Percentiles rank a stretch among this genome's conserved stretches.
These are phyloP conservation scores for Macrotyloma uniflorum DNA, from an alignment of 306 rosid species.

Conservation along the genomic window DNA sequence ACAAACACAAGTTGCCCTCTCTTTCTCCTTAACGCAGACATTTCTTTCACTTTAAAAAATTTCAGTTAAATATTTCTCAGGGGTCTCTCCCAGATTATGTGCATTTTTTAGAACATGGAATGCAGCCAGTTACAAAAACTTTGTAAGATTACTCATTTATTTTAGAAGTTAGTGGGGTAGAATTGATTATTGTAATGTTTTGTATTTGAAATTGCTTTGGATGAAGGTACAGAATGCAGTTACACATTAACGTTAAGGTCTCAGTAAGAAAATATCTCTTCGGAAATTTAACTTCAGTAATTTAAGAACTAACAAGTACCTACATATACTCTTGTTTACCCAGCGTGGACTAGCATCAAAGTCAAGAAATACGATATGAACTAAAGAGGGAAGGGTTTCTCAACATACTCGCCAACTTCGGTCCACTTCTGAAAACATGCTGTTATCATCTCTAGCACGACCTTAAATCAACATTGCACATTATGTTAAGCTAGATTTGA, in stretches of 20 bases:
- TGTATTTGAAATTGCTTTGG: neutral
- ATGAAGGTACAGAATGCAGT: neutral
- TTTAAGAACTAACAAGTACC: neutral
- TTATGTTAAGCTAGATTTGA: neutral
- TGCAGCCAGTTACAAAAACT: neutral
- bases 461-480: conserved; percentile 49
- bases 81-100: neutral
- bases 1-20: neutral
- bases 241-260: neutral
- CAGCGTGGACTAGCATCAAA: neutral
- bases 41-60: neutral
- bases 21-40: neutral
- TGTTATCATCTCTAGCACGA: conserved; percentile 51
- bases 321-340: conserved; percentile 16
- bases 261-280: neutral
- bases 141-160: neutral
- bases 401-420: conserved; percentile 73
- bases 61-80: neutral
- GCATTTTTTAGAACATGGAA: neutral
- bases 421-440: conserved; percentile 80
- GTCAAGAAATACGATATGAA: neutral
- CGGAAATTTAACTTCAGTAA: neutral
- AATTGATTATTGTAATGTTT: neutral
- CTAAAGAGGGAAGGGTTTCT: neutral
- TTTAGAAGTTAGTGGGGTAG: neutral